phyloP scores from a whole-genome alignment of 2,329 filamentous ascomycete genomes.

The Aspergillus luchuensis region DNA sequence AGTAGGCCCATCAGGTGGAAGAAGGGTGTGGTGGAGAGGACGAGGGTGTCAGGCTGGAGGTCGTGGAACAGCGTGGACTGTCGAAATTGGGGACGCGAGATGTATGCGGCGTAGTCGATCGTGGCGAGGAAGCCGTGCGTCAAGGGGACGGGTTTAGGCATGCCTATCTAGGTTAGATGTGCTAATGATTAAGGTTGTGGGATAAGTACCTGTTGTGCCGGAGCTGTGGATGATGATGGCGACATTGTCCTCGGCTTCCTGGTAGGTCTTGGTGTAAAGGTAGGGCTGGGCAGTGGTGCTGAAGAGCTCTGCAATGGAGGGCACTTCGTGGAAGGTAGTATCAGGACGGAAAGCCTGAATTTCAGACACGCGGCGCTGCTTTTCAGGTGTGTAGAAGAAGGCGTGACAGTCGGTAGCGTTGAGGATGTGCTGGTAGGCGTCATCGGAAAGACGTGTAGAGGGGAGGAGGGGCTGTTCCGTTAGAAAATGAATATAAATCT shows the following conservation, averaged over 20 bases:
- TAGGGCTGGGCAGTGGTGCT: neutral
- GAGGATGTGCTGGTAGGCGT: constrained; percentile 21
- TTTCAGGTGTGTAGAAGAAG: constrained; percentile 32
- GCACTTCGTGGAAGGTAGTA: constrained; percentile 15
- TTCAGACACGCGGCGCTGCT: constrained; percentile 23
- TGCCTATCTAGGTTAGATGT: neutral
- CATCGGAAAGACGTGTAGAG: constrained; percentile 24
- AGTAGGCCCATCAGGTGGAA: constrained; percentile 28
- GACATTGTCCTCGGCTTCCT: constrained; percentile 26
- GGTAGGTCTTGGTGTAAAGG: constrained; percentile 21
- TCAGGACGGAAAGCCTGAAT: constrained; percentile 13
- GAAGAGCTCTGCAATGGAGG: constrained; percentile 3
- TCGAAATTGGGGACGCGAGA: neutral
- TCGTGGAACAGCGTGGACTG: constrained; percentile 9
- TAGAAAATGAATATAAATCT: neutral
- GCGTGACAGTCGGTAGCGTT: constrained; percentile 18
- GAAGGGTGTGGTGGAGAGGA: constrained; percentile 21
- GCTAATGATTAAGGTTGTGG: no score
- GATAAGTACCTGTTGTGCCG: constrained; percentile 32
- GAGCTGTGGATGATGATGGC: constrained; percentile 38
- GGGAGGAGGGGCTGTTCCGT: constrained; percentile 17
- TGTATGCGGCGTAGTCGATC: constrained; percentile 7
- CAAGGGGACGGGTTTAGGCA: constrained; percentile 26
- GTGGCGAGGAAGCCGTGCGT: constrained; percentile 23
- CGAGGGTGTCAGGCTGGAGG: constrained; percentile 8